phyloP scores from a whole-genome alignment of 768 basidiomycete species.

The Trametes elegans region DNA sequence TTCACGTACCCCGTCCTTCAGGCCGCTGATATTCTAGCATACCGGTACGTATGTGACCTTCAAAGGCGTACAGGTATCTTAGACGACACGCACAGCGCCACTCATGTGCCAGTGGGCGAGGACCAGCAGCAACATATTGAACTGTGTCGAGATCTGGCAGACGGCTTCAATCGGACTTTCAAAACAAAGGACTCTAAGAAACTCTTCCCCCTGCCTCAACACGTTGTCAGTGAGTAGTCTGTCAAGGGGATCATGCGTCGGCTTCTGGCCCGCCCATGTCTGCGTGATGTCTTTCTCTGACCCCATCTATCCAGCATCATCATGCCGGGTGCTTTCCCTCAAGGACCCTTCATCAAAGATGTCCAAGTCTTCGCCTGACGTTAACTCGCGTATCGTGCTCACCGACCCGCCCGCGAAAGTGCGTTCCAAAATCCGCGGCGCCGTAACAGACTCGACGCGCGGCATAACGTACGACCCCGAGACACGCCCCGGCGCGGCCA shows the following conservation, averaged over 20 bases:
- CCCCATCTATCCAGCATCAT: constrained; percentile 52
- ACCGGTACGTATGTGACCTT: constrained; percentile 76
- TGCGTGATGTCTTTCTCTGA: too few species aligned
- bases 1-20: constrained; percentile 93
- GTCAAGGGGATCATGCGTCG: too few species aligned
- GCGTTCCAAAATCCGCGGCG: constrained; percentile 65
- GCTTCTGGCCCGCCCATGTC: too few species aligned
- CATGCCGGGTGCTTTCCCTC: constrained; percentile 82
- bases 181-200: constrained; percentile 35
- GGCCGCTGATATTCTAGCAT: constrained; percentile 88
- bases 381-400: constrained; percentile 79
- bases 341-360: constrained; percentile 86
- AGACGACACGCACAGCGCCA: constrained; percentile 63
- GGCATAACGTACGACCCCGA: constrained; percentile 81
- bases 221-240: constrained; percentile 66
- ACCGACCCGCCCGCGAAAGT: constrained; percentile 71
- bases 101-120: constrained; percentile 94
- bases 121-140: constrained; percentile 96
- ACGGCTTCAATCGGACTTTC: constrained; percentile 76
- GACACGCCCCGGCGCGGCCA: constrained; percentile 79
- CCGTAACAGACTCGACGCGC: constrained; percentile 80
- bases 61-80: too few species aligned
- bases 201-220: constrained; percentile 74
- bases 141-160: constrained; percentile 79
- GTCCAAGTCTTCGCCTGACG: constrained; percentile 88